These are phyloP conservation scores for Extremus antarcticus DNA, from an alignment of 495 filamentous ascomycete genomes.

Conservation along the genomic window DNA sequence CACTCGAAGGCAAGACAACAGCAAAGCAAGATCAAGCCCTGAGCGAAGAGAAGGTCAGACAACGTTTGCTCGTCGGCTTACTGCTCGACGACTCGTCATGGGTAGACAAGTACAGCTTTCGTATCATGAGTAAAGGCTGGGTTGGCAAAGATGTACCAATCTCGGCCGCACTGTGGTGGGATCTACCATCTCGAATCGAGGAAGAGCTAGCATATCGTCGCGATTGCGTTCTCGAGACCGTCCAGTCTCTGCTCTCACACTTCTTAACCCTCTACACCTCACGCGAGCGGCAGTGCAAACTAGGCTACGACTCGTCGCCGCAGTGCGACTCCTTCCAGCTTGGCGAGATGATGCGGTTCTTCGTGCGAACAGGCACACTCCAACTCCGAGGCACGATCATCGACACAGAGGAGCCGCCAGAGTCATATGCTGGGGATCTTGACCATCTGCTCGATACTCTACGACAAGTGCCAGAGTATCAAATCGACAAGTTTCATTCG, in stretches of 20 bases:
- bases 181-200: constrained; percentile 64
- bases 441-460: constrained; percentile 42
- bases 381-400: constrained; percentile 32
- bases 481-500: constrained; percentile 64
- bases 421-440: constrained; percentile 38
- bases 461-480: constrained; percentile 59
- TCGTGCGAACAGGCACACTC: constrained; percentile 38
- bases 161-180: constrained; percentile 53
- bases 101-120: constrained; percentile 42
- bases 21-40: constrained; percentile 23
- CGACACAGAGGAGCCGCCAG: constrained; percentile 18
- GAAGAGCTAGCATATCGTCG: constrained; percentile 65
- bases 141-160: constrained; percentile 31
- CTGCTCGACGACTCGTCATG: constrained; percentile 44
- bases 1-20: constrained; percentile 31
- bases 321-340: constrained; percentile 81
- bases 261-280: constrained; percentile 61
- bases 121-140: constrained; percentile 64
- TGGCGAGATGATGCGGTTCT: constrained; percentile 76
- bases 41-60: constrained; percentile 47
- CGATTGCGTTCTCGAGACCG: constrained; percentile 57
- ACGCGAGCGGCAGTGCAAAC: constrained; percentile 52
- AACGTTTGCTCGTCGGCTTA: constrained; percentile 52
- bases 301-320: constrained; percentile 61
- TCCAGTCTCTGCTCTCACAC: constrained; percentile 63